These are phyloP conservation scores for Cordia subcordata DNA, from an alignment of 257 asterid genomes.

Conservation along the genomic window DNA sequence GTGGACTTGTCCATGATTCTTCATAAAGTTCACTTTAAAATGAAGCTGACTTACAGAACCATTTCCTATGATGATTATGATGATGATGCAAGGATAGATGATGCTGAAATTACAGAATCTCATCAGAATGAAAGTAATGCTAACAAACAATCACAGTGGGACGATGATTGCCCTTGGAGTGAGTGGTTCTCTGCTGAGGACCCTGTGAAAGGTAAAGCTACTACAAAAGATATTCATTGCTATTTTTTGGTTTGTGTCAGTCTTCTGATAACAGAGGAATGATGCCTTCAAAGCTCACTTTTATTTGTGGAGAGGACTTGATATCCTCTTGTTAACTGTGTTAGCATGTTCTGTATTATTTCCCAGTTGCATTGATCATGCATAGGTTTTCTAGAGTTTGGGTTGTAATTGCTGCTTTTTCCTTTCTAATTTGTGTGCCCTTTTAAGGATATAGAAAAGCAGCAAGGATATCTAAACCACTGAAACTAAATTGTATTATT, in stretches of 20 bases:
- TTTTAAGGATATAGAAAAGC: not conserved
- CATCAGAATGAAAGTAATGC: conserved; percentile 45
- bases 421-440: not conserved
- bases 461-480: not conserved
- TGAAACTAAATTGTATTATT: conserved; percentile 3
- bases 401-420: no score
- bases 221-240: conserved; percentile 13
- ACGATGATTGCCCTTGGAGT: conserved; percentile 89
- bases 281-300: no score
- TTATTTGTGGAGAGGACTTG: no score
- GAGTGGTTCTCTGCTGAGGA: conserved; percentile 95
- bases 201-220: conserved; percentile 65
- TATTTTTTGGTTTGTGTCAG: not conserved
- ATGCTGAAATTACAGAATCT: conserved; percentile 41
- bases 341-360: no score
- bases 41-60: conserved; percentile 82
- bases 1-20: conserved; percentile 84
- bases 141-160: conserved; percentile 65
- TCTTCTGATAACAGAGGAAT: not conserved
- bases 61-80: conserved; percentile 59
- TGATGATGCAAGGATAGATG: conserved; percentile 44
- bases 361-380: no score
- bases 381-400: no score
- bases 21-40: conserved; percentile 67
- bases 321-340: no score